Conservation (phyloP, 768 basidiomycete genomes). For the Rhodotorula kratochvilovae region DNA sequence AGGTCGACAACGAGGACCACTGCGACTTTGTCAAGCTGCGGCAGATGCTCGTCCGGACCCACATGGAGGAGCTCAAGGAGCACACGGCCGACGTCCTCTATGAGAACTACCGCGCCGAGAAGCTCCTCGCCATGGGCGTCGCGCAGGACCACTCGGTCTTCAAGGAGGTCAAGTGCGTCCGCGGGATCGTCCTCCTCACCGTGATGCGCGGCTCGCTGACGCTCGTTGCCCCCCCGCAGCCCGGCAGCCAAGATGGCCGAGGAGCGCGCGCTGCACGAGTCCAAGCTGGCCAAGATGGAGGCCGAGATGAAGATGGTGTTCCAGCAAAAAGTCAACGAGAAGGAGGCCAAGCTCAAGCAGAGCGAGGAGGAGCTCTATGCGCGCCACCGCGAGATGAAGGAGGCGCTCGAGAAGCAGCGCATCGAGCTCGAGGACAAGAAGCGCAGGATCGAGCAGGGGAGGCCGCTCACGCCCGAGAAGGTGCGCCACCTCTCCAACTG, state of each 20-base stretch:
- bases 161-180: conserved; percentile 94
- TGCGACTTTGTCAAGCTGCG: conserved; percentile 99
- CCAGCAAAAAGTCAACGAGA: conserved; percentile 99
- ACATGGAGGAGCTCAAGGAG: conserved; percentile 98
- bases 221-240: conserved; percentile 53
- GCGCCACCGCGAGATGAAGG: conserved; percentile 99
- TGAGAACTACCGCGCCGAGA: conserved; percentile 97
- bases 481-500: conserved; percentile 42
- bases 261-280: conserved; percentile 91
- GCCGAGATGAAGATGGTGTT: conserved; percentile 99
- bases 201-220: not conserved
- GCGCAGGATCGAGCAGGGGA: conserved; percentile 85
- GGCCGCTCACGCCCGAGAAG: conserved; percentile 95
- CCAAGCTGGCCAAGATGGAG: conserved; percentile 98
- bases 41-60: conserved; percentile 97
- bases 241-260: conserved; percentile 94
- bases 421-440: conserved; percentile 88
- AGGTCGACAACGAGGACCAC: conserved; percentile 98
- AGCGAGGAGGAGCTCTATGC: conserved; percentile 98
- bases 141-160: conserved; percentile 95
- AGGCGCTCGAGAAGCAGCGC: conserved; percentile 94
- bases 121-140: conserved; percentile 94
- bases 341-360: conserved; percentile 97
- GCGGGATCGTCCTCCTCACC: not conserved
- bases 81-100: conserved; percentile 93